Evolutionary conservation across 441 rosid genomes (phyloP), one percentile per base, ranked within the genome.

Genomic region (Aleurites moluccanus): DNA sequence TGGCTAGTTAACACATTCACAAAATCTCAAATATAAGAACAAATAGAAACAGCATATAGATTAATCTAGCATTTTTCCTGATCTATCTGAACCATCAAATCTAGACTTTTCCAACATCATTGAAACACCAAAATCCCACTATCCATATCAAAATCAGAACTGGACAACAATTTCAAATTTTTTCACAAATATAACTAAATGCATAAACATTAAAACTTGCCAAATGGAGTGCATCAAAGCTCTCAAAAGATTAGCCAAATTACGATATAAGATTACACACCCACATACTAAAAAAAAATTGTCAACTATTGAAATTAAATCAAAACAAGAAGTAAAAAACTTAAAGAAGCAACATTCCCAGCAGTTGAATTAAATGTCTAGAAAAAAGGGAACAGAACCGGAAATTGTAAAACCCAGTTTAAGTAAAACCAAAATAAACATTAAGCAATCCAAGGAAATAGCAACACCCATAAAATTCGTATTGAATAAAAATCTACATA

Each of bases 141-240:
- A 55, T 16, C 73, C 9, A 30, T 35, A 25, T 15, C 35, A 53
- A 67, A 67, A 74, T 18, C 27, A 28, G 7, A 69, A 53, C 7
- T 35, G 6, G 38, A 20, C 42, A 69, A 62, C n/a, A 50, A 63
- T 15, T 40, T 25, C 18, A 44, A 30, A 0, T 30, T 47, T 60
- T 38, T 35, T 38, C 14, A 73, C 20, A 28, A 69, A 16, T 61
- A 13, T 33, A 78, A 66, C 70, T 25, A 76, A 38, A 21, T 23
- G 14, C 59, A 42, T 10, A 45, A 35, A 50, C 50, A 4, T 28
- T 10, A 38, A 13, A 70, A 13, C 3, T 27, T 74, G 7, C 45
- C 20, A 42, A 14, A 18, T 18, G 52, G 59, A 55, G 60, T 57
- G n/a, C 47, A n/a, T 8, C 8, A 15, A 38, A 75, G 9, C 47